Evolutionary conservation across 2,329 filamentous ascomycete genomes (phyloP), one percentile per base, ranked within the genome.

Genomic region (Plectosphaerella plurivora): DNA sequence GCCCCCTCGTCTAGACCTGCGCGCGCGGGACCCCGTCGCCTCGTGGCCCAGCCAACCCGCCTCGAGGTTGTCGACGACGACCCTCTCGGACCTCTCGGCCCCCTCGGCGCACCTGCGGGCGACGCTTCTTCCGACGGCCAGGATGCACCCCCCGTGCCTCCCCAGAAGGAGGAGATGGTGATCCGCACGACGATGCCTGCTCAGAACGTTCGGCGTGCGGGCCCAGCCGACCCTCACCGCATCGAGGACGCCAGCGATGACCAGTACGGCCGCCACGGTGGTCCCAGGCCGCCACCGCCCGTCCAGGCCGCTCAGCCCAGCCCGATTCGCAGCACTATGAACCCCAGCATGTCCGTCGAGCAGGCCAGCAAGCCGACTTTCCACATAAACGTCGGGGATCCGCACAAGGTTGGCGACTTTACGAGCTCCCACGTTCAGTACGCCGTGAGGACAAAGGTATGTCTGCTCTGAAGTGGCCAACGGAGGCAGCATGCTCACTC

Each of bases 381-480:
- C 70, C 77, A 89, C 48, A 97, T 99, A 63, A 85, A 81, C 3
- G 94, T 99, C 20, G 94, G 94, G 53, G 94, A 99, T 72, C 94
- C 94, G 51, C 92, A 97, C 73, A 99, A 97, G 75, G 93, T 99
- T 60, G 94, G 94, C 54, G 94, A 97, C 71, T 72, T 97, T 68
- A 97, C 94, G 9, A 96, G 89, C 69, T 96, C 92, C 57, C 94
- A 99, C 70, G 99, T 96, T 58, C 94, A 97, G 47, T 99, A 99
- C 73, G 91, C 91, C 62, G 94, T 99, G 58, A 83, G 89, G 63
- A 99, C 94, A 53, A 94, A 88, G 84, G 90, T 94, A 78, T 55
- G 60, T 24, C 11, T 8, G 36, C 15, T 48, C 28, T 9, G 10
- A 12, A 25, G 35, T 54, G 33, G 46, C 20, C 33, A 2, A 18